These are phyloP conservation scores for Grosmannia penicillata DNA, from an alignment of 2,329 filamentous ascomycete genomes.

Conservation along the genomic window DNA sequence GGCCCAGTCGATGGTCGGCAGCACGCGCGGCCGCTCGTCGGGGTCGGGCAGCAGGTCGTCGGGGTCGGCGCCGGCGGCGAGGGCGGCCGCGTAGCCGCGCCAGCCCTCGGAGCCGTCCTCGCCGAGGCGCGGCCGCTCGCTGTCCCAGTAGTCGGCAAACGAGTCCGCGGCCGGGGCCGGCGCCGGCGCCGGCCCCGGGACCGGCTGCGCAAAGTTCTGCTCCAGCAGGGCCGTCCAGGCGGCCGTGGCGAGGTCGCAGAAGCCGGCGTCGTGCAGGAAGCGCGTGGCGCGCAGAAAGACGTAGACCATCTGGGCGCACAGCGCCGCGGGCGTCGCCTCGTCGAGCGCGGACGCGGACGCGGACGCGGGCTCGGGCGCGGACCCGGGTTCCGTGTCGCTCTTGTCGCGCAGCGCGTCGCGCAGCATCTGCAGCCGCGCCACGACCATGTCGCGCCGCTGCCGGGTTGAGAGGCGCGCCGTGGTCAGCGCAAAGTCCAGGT, in stretches of 20 bases:
- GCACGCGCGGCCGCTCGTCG: background rate
- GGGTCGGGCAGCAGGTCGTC: slow-evolving; percentile 2
- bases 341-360: no score
- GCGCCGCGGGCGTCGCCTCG: slow-evolving; percentile 5
- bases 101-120: slow-evolving; percentile 60
- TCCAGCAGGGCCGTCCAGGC: slow-evolving; percentile 78
- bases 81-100: slow-evolving; percentile 28
- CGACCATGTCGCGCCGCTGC: slow-evolving; percentile 43
- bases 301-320: slow-evolving; percentile 39
- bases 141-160: slow-evolving; percentile 84
- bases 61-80: slow-evolving; percentile 16
- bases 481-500: slow-evolving; percentile 59
- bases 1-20: slow-evolving; percentile 4
- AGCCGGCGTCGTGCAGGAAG: slow-evolving; percentile 65
- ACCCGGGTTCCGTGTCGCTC: no score
- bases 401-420: no score
- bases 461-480: slow-evolving; percentile 41
- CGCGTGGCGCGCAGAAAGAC: slow-evolving; percentile 60
- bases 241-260: slow-evolving; percentile 58
- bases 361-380: no score
- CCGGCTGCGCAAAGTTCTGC: slow-evolving; percentile 47
- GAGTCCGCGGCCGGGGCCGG: slow-evolving; percentile 4
- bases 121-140: slow-evolving; percentile 63
- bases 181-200: background rate
- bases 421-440: slow-evolving; percentile 33